Conservation (phyloP, 495 filamentous ascomycete genomes). For the Xylaria longipes region DNA sequence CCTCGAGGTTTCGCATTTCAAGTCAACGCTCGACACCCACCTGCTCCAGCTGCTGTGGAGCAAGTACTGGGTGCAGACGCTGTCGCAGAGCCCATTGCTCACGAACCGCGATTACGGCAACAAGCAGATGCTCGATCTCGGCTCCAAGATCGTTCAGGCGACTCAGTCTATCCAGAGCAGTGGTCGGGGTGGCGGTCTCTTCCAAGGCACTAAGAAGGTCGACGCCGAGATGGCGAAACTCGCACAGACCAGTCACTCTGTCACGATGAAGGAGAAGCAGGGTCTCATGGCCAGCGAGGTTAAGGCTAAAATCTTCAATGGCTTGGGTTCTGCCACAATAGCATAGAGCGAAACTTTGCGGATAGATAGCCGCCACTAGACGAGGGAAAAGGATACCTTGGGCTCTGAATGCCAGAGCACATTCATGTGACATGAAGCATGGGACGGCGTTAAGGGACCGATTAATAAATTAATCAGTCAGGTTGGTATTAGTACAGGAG, state of each 20-base stretch:
- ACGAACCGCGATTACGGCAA: conserved; percentile 92
- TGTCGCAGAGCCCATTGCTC: conserved; percentile 93
- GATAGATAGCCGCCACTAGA: neutral
- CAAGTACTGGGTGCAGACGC: conserved; percentile 98
- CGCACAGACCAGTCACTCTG: conserved; percentile 77
- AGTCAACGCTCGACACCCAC: conserved; percentile 84
- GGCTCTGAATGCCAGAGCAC: conserved; percentile 4
- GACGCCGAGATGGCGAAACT: conserved; percentile 80
- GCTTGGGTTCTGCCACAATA: conserved; percentile 51
- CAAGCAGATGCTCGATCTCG: conserved; percentile 90
- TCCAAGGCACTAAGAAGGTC: conserved; percentile 24
- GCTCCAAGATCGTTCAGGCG: conserved; percentile 75
- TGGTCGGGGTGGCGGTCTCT: conserved; percentile 23
- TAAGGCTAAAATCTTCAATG: conserved; percentile 85
- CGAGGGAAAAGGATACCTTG: neutral
- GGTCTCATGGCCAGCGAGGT: conserved; percentile 82
- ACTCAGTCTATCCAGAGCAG: conserved; percentile 51
- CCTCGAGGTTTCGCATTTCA: conserved; percentile 91
- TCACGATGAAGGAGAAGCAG: conserved; percentile 84
- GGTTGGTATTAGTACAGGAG: conserved; percentile 23
- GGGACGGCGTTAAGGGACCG: conserved; percentile 20
- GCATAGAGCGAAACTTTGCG: neutral
- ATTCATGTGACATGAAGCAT: conserved; percentile 28
- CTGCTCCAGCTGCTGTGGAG: conserved; percentile 93
- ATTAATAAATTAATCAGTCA: conserved; percentile 1